Evolutionary conservation across 345 rosid species (phyloP).

Genomic region (Arabidopsis arenosa): DNA sequence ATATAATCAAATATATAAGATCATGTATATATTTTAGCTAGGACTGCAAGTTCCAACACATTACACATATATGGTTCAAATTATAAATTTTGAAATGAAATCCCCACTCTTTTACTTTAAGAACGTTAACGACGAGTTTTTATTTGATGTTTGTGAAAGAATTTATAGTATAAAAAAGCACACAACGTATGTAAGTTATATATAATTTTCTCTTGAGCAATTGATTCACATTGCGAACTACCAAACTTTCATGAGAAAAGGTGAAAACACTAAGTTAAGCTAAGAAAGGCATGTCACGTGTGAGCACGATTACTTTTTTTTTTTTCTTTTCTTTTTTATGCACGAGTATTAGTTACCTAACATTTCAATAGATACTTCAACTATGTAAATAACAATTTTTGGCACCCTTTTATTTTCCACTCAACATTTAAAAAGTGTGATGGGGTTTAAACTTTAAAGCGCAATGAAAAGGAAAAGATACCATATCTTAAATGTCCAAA

Average conservation of each 20-base stretch:
- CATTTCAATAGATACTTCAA: not conserved
- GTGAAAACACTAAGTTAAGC: not conserved
- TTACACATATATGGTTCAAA: too few relatives aligned
- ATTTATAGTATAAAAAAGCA: too few relatives aligned
- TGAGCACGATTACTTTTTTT: too few relatives aligned
- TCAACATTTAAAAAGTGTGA: conserved; percentile 29
- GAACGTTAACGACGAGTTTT: too few relatives aligned
- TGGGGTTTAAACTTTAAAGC: conserved; percentile 2
- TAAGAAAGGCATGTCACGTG: conserved; percentile 1
- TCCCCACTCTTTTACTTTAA: too few relatives aligned
- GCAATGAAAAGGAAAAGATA: conserved; percentile 31
- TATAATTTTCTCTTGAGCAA: too few relatives aligned
- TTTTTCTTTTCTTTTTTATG: not conserved
- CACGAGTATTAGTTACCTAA: not conserved
- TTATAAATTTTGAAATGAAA: too few relatives aligned
- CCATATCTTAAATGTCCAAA: conserved; percentile 31
- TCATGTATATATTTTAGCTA: too few relatives aligned
- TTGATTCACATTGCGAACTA: not conserved
- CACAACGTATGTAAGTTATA: too few relatives aligned
- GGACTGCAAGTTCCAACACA: too few relatives aligned
- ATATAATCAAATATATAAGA: too few relatives aligned
- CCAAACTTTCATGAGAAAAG: not conserved
- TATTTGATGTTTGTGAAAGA: too few relatives aligned
- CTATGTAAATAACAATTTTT: not conserved
- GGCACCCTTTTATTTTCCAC: conserved; percentile 16